These are phyloP conservation scores for Amaranthus cruentus DNA, from an alignment of 148 eudicot genomes.

Conservation along the genomic window DNA sequence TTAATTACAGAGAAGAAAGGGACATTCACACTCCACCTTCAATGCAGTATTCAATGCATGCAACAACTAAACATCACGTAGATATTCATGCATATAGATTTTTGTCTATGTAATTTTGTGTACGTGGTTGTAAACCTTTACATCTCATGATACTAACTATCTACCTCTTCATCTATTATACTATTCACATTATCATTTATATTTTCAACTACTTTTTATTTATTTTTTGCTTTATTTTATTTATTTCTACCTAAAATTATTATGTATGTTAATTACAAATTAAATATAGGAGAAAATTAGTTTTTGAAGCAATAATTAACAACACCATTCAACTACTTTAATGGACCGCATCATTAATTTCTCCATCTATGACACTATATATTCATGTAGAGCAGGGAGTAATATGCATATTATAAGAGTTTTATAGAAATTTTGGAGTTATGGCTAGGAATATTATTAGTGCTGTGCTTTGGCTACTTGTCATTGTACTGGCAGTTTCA, in stretches of 20 bases:
- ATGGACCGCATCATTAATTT: neutral
- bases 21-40: neutral
- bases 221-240: neutral
- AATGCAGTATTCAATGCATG: conserved; percentile 4
- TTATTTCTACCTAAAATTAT: neutral
- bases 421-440: neutral
- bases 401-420: neutral
- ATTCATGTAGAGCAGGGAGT: neutral
- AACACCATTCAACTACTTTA: neutral
- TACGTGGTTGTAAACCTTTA: neutral
- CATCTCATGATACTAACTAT: neutral
- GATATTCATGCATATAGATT: neutral
- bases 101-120: neutral
- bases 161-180: neutral
- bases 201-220: neutral
- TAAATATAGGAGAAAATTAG: too few species aligned
- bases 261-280: too few species aligned
- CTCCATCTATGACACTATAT: neutral
- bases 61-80: conserved; percentile 6
- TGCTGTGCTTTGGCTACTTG: neutral
- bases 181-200: neutral
- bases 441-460: neutral
- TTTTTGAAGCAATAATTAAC: too few species aligned
- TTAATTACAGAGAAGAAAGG: too few species aligned
- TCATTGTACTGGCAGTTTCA: conserved; percentile 14